Conservation (phyloP, 2,329 filamentous ascomycete species). For the Pezicula rhizophila region DNA sequence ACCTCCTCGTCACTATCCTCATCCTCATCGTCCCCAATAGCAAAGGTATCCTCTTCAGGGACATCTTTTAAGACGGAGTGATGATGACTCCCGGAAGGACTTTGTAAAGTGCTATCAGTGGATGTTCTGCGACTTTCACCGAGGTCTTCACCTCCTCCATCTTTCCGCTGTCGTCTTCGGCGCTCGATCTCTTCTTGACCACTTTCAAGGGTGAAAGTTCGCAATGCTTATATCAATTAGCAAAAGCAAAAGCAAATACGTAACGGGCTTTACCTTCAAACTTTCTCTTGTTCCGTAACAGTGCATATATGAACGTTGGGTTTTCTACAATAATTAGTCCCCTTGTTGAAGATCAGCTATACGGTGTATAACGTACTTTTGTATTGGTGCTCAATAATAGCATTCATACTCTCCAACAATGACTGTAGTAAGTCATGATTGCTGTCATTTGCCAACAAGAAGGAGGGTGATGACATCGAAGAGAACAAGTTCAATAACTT, state of each 20-base stretch:
- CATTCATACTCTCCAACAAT: conserved; percentile 81
- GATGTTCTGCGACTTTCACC: conserved; percentile 47
- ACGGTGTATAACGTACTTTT: conserved; percentile 47
- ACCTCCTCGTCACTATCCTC: conserved; percentile 44
- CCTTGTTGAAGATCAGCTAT: not conserved
- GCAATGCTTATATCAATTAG: conserved; percentile 45
- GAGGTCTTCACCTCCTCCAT: conserved; percentile 45
- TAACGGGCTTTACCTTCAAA: conserved; percentile 51
- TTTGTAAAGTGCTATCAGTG: conserved; percentile 58
- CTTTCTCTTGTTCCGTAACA: conserved; percentile 72
- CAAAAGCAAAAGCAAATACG: not conserved
- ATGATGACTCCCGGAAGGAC: conserved; percentile 49
- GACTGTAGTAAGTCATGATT: conserved; percentile 80
- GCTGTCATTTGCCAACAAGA: conserved; percentile 83
- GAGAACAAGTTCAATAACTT: conserved; percentile 84
- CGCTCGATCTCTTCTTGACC: conserved; percentile 88
- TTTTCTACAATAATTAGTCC: conserved; percentile 47
- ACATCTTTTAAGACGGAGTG: conserved; percentile 59
- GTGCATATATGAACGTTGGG: conserved; percentile 69
- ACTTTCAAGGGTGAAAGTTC: conserved; percentile 85
- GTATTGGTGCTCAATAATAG: conserved; percentile 85
- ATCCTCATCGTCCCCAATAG: conserved; percentile 79
- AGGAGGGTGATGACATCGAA: conserved; percentile 90
- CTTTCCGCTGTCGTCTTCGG: conserved; percentile 64
- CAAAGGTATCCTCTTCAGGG: conserved; percentile 78